Conservation (phyloP, 306 rosid genomes). For the Quercus gilva region DNA sequence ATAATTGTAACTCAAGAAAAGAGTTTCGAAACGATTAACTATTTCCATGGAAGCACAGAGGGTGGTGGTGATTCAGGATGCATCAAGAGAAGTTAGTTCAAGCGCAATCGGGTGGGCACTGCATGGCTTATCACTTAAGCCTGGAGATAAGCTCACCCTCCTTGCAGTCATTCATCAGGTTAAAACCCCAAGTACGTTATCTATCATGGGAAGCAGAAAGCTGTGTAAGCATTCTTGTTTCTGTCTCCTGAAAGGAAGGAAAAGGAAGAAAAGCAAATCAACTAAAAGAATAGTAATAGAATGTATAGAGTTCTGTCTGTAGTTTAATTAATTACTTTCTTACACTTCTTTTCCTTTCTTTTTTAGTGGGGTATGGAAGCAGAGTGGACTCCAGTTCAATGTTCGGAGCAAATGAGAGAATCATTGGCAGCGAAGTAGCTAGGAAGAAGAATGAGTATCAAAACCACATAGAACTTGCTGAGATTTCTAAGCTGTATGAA, state of each 20-base stretch:
- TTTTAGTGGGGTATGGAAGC: conserved; percentile 65
- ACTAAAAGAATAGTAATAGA: neutral
- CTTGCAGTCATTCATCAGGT: conserved; percentile 62
- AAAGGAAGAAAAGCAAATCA: neutral
- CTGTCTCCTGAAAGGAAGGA: neutral
- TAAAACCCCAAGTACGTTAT: conserved; percentile 65
- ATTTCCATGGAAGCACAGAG: conserved; percentile 36
- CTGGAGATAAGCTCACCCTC: conserved; percentile 61
- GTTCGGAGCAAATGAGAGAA: conserved; percentile 45
- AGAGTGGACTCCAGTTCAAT: conserved; percentile 42
- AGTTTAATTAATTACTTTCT: neutral
- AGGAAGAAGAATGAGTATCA: conserved; percentile 41
- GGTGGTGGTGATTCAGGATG: conserved; percentile 71
- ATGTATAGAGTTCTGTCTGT: too few relatives aligned
- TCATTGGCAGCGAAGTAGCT: conserved; percentile 37
- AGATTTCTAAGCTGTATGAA: conserved; percentile 39
- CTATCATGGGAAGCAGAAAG: conserved; percentile 29
- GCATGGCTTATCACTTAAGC: conserved; percentile 38
- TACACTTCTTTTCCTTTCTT: neutral
- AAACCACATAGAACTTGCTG: conserved; percentile 31
- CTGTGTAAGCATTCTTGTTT: conserved; percentile 29
- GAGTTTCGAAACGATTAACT: neutral
- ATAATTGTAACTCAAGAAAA: neutral
- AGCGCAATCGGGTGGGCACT: conserved; percentile 45
- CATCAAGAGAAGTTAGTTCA: conserved; percentile 43